These are phyloP conservation scores for Herpetospermum pedunculosum DNA, from an alignment of 306 rosid genomes.

Conservation along the genomic window DNA sequence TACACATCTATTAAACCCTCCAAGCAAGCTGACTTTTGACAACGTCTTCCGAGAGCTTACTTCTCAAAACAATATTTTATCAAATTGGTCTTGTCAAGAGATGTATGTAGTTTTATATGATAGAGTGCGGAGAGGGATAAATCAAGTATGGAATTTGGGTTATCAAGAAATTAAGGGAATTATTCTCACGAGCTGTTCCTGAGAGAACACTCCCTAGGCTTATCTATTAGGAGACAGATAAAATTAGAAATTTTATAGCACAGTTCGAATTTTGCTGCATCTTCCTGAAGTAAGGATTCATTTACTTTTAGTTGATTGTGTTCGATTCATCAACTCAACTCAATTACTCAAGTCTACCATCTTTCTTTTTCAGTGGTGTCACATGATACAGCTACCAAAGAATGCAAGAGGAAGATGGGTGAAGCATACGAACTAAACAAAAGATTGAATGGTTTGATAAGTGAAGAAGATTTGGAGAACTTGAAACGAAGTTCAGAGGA, in stretches of 20 bases:
- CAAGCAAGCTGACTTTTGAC: neutral
- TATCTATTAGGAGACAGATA: neutral
- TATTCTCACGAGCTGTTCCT: neutral
- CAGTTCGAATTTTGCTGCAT: neutral
- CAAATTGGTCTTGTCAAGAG: neutral
- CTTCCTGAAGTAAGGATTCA: neutral
- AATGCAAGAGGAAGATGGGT: slow-evolving; percentile 56
- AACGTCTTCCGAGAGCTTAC: neutral
- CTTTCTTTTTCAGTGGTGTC: slow-evolving; percentile 60
- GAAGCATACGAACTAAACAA: slow-evolving; percentile 74
- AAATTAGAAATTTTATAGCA: neutral
- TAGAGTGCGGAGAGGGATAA: neutral
- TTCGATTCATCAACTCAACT: neutral
- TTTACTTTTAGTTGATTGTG: neutral
- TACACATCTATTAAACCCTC: neutral
- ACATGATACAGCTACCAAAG: slow-evolving; percentile 77
- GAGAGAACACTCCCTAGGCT: neutral
- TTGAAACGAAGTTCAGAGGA: slow-evolving; percentile 46
- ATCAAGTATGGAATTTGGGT: neutral
- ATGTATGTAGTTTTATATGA: neutral
- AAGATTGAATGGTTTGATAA: slow-evolving; percentile 41
- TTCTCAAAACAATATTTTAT: neutral
- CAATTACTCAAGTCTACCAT: neutral
- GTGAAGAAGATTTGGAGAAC: slow-evolving; percentile 48
- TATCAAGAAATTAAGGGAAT: neutral